Conservation (phyloP, 2,329 filamentous ascomycete genomes). For the Emmonsia crescens region DNA sequence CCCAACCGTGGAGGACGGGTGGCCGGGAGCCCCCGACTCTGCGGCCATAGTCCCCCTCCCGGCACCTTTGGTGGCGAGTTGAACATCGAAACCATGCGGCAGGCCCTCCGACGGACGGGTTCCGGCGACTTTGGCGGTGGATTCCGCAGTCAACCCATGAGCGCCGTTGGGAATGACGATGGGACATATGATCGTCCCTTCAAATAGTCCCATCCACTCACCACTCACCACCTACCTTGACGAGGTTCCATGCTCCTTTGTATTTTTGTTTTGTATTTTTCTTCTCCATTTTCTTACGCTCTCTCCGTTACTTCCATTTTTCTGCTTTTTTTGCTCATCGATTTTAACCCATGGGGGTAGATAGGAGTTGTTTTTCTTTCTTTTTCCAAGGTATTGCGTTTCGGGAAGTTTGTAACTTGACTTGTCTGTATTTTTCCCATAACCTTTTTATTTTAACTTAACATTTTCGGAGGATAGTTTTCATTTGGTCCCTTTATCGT, state of each 20-base stretch:
- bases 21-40: constrained; percentile 51
- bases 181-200: constrained; percentile 20
- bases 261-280: not conserved
- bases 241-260: not conserved
- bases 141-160: constrained; percentile 24
- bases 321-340: not conserved
- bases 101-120: constrained; percentile 73
- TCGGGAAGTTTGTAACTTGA: not conserved
- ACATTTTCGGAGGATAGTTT: not conserved
- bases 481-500: not conserved
- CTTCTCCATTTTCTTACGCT: not conserved
- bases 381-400: not conserved
- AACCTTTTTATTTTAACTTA: not conserved
- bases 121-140: constrained; percentile 61
- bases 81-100: constrained; percentile 86
- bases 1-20: constrained; percentile 42
- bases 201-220: constrained; percentile 8
- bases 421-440: not conserved
- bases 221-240: not conserved
- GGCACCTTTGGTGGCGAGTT: constrained; percentile 53
- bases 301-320: not conserved
- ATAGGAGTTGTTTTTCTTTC: not conserved
- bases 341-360: not conserved
- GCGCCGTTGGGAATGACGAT: constrained; percentile 26
- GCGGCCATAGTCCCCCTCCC: constrained; percentile 40